phyloP scores from a whole-genome alignment of 75 land plant species.

The Pinus taeda region DNA sequence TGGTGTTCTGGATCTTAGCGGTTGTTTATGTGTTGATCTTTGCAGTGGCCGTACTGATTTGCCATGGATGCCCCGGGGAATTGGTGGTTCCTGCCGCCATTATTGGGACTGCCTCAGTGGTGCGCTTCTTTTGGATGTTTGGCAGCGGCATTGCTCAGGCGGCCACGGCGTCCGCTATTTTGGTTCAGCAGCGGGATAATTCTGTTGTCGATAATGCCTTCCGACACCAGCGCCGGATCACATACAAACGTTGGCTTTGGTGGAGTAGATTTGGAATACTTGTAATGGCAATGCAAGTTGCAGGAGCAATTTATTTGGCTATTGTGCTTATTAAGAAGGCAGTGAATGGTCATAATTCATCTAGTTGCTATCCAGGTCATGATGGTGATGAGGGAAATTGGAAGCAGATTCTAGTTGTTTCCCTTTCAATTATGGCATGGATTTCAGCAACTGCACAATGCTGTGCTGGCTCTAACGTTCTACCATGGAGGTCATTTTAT shows the following conservation, averaged over 20 bases:
- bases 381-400: conserved; percentile 20
- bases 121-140: conserved; percentile 44
- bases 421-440: conserved; percentile 39
- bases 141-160: conserved; percentile 54
- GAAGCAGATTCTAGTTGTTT: conserved; percentile 36
- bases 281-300: conserved; percentile 48
- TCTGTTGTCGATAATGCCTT: conserved; percentile 17
- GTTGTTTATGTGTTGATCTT: neutral
- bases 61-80: neutral
- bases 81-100: neutral
- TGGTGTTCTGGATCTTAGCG: neutral
- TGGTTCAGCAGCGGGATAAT: conserved; percentile 5
- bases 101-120: conserved; percentile 7
- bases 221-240: conserved; percentile 52
- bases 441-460: conserved; percentile 59
- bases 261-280: conserved; percentile 70
- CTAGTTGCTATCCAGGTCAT: conserved; percentile 33
- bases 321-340: conserved; percentile 23
- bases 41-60: neutral
- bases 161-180: conserved; percentile 53
- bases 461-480: conserved; percentile 67
- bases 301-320: conserved; percentile 55
- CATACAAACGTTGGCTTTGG: conserved; percentile 80
- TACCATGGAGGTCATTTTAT: conserved; percentile 86
- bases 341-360: conserved; percentile 18